phyloP scores from a whole-genome alignment of 805 yeast species.

The Ogataea trehalophila region DNA sequence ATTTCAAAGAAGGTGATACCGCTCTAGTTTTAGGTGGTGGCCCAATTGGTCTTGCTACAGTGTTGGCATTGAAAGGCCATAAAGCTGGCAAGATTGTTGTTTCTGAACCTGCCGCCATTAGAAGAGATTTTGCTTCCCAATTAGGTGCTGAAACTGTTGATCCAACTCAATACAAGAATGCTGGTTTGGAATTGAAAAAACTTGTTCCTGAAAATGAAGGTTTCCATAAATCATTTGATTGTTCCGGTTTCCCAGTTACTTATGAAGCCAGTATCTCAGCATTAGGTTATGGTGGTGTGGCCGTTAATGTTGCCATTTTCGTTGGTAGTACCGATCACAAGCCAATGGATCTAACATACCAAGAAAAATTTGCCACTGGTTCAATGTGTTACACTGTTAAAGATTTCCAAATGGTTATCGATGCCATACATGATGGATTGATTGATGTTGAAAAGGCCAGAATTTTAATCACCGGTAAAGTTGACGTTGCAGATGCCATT shows the following conservation, averaged over 20 bases:
- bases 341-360: slow-evolving; percentile 52
- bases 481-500: slow-evolving; percentile 45
- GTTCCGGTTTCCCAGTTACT: slow-evolving; percentile 52
- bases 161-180: slow-evolving; percentile 39
- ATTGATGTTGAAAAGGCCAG: slow-evolving; percentile 41
- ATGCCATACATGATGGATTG: slow-evolving; percentile 42
- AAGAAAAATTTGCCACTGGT: slow-evolving; percentile 53
- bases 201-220: slow-evolving; percentile 41
- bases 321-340: slow-evolving; percentile 43
- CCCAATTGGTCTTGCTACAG: slow-evolving; percentile 54
- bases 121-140: slow-evolving; percentile 51
- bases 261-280: slow-evolving; percentile 47
- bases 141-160: slow-evolving; percentile 46
- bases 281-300: slow-evolving; percentile 47
- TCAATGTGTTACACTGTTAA: slow-evolving; percentile 55
- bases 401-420: slow-evolving; percentile 55
- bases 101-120: slow-evolving; percentile 53
- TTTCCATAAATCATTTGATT: slow-evolving; percentile 46
- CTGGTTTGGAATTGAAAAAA: slow-evolving; percentile 33
- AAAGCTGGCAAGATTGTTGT: slow-evolving; percentile 45
- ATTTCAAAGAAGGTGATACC: slow-evolving; percentile 37
- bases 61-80: slow-evolving; percentile 47
- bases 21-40: slow-evolving; percentile 55
- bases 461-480: slow-evolving; percentile 50
- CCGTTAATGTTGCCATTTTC: slow-evolving; percentile 67